Base-by-base conservation (phyloP, 1,284 basidiomycete genomes). In the Marasmius tenuissimus region DNA sequence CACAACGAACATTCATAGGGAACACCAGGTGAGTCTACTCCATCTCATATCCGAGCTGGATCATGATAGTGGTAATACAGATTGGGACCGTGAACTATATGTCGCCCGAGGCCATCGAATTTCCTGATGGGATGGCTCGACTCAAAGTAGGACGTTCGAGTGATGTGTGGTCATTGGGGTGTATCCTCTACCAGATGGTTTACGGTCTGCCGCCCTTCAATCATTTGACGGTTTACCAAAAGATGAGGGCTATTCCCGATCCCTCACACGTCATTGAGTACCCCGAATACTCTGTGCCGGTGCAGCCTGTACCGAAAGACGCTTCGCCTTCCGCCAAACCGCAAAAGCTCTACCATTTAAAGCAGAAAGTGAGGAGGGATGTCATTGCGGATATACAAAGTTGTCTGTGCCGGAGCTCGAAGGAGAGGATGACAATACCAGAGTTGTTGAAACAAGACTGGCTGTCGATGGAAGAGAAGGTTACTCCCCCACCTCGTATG, bases 171-270 rank as follows among this genome's bases (percentile, higher is more conserved):
- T 97, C 96, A 2, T 80, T 99, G 1, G 97, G 97, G 0, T 98
- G 96, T 74, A 99, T 99, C 69, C 82, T 99, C 33, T 98, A 98
- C 77, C 97, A 91, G 74, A 98, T 99, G 96, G 86, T 98, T 12
- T 99, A 98, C 72, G 95, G 96, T 10, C 86, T 87, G 20, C 92
- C 96, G 0, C 97, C 97, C 1, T 99, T 99, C 80, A 89, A 94
- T 48, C 87, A 91, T 66, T 83, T 97, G 22, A 83, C 85, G 0
- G 85, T 94, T 40, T 89, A 89, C 60, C 91, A 92, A 68, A 96
- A 96, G 78, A 91, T 96, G 86, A 89, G 89, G 66, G 90, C 89
- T 7, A 97, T 97, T 64, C 91, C 93, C 4, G 91, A 95, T 73
- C 77, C 81, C 7, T 76, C 78, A 4, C 81, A 93, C 68, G 74